Evolutionary conservation across 2,329 filamentous ascomycete genomes (phyloP), one percentile per base, ranked within the genome.

Genomic region (Colletotrichum noveboracense): DNA sequence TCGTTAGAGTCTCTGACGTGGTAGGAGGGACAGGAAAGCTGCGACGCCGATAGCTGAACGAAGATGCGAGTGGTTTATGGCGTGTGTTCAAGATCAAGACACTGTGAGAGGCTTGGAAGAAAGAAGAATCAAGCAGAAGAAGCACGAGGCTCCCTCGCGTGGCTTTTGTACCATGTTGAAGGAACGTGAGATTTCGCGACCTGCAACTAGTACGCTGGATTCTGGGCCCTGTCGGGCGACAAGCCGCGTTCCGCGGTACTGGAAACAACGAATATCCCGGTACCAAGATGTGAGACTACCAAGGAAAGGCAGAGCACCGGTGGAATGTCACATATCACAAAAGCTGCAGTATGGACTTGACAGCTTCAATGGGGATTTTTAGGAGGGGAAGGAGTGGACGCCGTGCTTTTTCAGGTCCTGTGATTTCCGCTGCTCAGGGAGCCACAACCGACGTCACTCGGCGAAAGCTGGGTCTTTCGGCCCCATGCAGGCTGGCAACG

Each of bases 221-320:
- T 60, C 56, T 52, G 58, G 64, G 48, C 64, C 62, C 43, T 28
- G 26, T 21, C 61, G 70, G 70, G 58, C 62, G 48, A 21, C 43
- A 34, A 48, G 28, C 74, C 74, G 74, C 58, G 64, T 76, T 76
- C 70, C 74, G 74, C 74, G 74, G 70, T 69, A 38, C 70, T 73
- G 74, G 64, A 65, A 68, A 73, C 58, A 34, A 58, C 65, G 16
- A 16, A 6, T 26, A 65, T 61, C 34, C 68, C 52, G 62, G 68
- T 32, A 30, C 36, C 16, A 26, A 65, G 43, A 34, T 26, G 34
- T 58, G 52, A 13, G 26, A 71, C 18, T 34, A 38, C 28, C 69
- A 38, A 34, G n/a, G 13, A 56, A 72, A 43, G 10, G 10, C 26
- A 56, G 21, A n/a, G 24, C 12, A 14, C 32, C 58, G 34, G 48